Base-by-base conservation (phyloP, 345 rosid genomes). In the Sisymbrium irio region DNA sequence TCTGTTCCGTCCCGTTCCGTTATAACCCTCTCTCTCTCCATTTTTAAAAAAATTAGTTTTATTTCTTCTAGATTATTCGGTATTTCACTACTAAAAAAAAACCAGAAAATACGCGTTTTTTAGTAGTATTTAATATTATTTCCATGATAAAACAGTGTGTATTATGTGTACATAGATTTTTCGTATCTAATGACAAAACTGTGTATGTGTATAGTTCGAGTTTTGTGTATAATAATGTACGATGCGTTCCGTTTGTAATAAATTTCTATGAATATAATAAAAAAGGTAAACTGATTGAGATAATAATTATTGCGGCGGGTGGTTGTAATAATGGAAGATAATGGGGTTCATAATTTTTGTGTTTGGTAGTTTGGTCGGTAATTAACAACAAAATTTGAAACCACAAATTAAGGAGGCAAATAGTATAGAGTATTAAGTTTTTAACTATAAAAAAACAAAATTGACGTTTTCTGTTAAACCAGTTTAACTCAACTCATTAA, bases 311-410 rank as follows among this genome's bases (percentile, higher is more conserved):
- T 42, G 45, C 56, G 13, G 71, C 46, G 25, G 61, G 70, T 69
- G 30, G 60, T 62, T 55, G 75, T 45, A 55, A 69, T 76, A 54
- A 69, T 69, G 58, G 79, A 22, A 68, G 51, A 67, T 50, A 74
- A 65, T 58, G 53, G 61, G 39, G 67, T 37, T 59, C 62, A 75
- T 75, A 51, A 69, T n/a, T 61, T 19, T 40, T 47, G 50, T 67
- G 57, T 68, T 75, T 68, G 69, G 74, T 75, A 60, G 10, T 35
- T 59, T 62, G 74, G 69, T 61, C 57, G 65, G 69, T 75, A 75
- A 75, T 75, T 61, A 74, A 39, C 27, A 37, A 47, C 27, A n/a
- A 37, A 47, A 35, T 35, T 36, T 66, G 15, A 37, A 30, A 49
- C 55, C 67, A 28, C 10, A 46, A 73, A 4, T 73, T 35, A 35